Conservation (phyloP, 2,329 filamentous ascomycete genomes). For the Boeremia exigua region DNA sequence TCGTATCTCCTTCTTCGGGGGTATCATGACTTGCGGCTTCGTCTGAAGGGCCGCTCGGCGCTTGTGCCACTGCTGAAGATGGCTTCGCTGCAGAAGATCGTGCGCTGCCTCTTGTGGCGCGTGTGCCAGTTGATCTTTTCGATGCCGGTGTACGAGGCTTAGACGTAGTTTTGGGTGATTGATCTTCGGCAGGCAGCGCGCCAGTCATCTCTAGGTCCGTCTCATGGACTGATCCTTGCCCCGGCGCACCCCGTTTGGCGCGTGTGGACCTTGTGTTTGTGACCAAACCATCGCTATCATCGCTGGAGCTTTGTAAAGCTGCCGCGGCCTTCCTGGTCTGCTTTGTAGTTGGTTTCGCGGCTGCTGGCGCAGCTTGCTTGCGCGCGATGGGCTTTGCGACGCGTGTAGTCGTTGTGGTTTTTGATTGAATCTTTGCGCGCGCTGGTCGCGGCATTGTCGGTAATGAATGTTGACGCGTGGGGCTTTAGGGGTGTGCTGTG, state of each 20-base stretch:
- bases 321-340: constrained; percentile 22
- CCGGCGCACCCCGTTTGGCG: constrained; percentile 26
- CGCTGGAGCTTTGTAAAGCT: constrained; percentile 35
- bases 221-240: constrained; percentile 26
- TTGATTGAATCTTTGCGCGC: constrained; percentile 45
- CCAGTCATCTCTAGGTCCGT: constrained; percentile 46
- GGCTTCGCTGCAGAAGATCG: constrained; percentile 22
- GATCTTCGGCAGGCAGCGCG: constrained; percentile 35
- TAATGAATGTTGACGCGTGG: constrained; percentile 1
- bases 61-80: constrained; percentile 13
- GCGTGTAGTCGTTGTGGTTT: constrained; percentile 28
- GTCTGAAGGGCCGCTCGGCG: constrained; percentile 7
- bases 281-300: constrained; percentile 48
- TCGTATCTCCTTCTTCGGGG: constrained; percentile 31
- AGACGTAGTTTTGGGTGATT: background rate
- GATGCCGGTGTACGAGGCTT: constrained; percentile 32
- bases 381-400: constrained; percentile 35
- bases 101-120: constrained; percentile 27
- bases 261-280: constrained; percentile 33
- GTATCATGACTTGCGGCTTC: constrained; percentile 15
- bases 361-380: constrained; percentile 26
- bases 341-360: constrained; percentile 25
- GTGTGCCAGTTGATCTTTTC: constrained; percentile 24
- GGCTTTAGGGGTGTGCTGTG: background rate
- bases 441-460: constrained; percentile 46